Evolutionary conservation across 73 alveolate species (phyloP).

Genomic region (Paramecium caudatum): DNA sequence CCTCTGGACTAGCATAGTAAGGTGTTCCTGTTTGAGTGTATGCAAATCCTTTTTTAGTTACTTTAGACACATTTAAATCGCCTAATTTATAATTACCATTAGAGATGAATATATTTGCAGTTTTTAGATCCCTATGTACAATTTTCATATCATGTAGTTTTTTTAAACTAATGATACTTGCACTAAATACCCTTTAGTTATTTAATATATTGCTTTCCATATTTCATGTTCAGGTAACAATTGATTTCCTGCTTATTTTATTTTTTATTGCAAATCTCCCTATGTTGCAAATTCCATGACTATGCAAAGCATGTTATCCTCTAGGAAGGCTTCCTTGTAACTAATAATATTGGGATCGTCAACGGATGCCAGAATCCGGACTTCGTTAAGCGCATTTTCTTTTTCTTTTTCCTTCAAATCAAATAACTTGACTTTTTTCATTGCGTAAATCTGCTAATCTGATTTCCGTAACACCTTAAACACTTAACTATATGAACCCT

Average conservation of each 20-base stretch:
- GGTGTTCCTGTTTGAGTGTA: constrained; percentile 95
- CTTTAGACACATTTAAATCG: constrained; percentile 89
- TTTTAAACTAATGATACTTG: constrained; percentile 74
- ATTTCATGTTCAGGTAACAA: constrained; percentile 90
- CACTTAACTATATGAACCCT: constrained; percentile 88
- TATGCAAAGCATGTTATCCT: constrained; percentile 79
- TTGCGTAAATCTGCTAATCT: constrained; percentile 82
- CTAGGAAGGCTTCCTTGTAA: constrained; percentile 74
- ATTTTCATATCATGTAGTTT: constrained; percentile 74
- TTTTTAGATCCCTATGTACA: constrained; percentile 78
- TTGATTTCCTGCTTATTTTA: constrained; percentile 84
- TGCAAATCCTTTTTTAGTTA: constrained; percentile 78
- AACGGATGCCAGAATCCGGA: constrained; percentile 86
- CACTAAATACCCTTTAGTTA: constrained; percentile 65
- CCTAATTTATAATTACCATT: constrained; percentile 81
- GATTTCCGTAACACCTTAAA: constrained; percentile 82
- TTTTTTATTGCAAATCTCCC: constrained; percentile 94
- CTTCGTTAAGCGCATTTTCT: constrained; percentile 89
- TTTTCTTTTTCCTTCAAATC: constrained; percentile 86
- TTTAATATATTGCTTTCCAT: constrained; percentile 92
- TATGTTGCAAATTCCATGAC: constrained; percentile 96
- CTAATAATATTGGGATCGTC: constrained; percentile 82
- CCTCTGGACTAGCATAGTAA: constrained; percentile 95
- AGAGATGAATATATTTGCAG: constrained; percentile 73
- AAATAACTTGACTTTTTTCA: constrained; percentile 84